Evolutionary conservation across 805 yeast species (phyloP).

Genomic region (Saccharomycopsis lassenensis): DNA sequence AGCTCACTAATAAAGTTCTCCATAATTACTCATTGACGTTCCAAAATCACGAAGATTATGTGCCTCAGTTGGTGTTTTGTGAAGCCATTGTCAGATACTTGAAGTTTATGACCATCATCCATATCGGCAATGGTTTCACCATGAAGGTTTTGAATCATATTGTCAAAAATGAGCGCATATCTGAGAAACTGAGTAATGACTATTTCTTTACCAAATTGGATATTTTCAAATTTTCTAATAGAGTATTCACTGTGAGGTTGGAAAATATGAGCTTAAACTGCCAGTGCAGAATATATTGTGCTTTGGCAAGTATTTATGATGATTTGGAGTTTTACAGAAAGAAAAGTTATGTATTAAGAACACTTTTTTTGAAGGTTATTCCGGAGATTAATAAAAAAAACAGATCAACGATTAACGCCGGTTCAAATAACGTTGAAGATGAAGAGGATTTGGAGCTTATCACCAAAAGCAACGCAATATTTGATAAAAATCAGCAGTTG

Average conservation of each 20-base stretch:
- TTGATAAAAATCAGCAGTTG: constrained; percentile 14
- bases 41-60: constrained; percentile 55
- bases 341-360: constrained; percentile 55
- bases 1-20: constrained; percentile 29
- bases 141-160: constrained; percentile 32
- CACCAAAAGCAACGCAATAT: constrained; percentile 9
- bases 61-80: constrained; percentile 70
- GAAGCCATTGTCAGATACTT: constrained; percentile 59
- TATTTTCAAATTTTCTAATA: constrained; percentile 39
- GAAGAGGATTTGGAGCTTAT: constrained; percentile 13
- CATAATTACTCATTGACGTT: constrained; percentile 42
- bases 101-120: constrained; percentile 45
- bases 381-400: constrained; percentile 26
- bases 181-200: constrained; percentile 10
- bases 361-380: constrained; percentile 43
- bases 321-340: constrained; percentile 56
- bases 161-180: constrained; percentile 29
- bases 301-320: constrained; percentile 54
- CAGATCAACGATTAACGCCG: background rate
- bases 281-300: constrained; percentile 53
- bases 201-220: constrained; percentile 27
- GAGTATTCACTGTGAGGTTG: constrained; percentile 35
- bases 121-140: constrained; percentile 39
- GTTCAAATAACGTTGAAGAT: constrained; percentile 6
- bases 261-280: constrained; percentile 35